Evolutionary conservation across 768 basidiomycete genomes (phyloP).

Genomic region (Pisolithus orientalis): DNA sequence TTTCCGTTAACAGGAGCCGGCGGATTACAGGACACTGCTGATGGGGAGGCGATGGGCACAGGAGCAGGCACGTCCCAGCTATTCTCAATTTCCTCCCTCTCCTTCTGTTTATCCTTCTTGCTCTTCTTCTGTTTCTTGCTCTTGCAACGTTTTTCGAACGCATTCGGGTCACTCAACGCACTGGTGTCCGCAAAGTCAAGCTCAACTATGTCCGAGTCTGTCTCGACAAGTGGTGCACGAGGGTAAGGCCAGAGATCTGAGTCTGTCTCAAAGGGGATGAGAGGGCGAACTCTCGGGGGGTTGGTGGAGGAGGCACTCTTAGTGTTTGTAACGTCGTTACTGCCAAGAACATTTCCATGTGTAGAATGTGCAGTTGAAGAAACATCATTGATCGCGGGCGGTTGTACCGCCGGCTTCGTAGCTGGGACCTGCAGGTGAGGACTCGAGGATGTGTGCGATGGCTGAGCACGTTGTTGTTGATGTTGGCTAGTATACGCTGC

Average conservation of each 20-base stretch:
- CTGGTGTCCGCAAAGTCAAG: constrained; percentile 72
- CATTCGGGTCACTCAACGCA: constrained; percentile 60
- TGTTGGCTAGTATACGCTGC: constrained; percentile 8
- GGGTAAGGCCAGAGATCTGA: constrained; percentile 72
- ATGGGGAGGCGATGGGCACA: constrained; percentile 15
- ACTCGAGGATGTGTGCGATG: constrained; percentile 3
- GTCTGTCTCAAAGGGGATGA: constrained; percentile 58
- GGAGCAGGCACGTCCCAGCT: constrained; percentile 52
- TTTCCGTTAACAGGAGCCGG: constrained; percentile 20
- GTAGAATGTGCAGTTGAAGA: constrained; percentile 5
- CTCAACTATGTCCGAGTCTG: constrained; percentile 57
- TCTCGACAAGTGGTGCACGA: constrained; percentile 37
- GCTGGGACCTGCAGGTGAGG: constrained; percentile 4
- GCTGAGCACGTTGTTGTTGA: constrained; percentile 11
- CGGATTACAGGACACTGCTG: background rate
- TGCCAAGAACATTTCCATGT: background rate
- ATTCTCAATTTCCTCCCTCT: constrained; percentile 48
- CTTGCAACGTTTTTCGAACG: constrained; percentile 37
- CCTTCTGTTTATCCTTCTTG: constrained; percentile 33
- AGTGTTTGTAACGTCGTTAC: constrained; percentile 6
- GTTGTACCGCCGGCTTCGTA: background rate
- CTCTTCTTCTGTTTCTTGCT: constrained; percentile 17
- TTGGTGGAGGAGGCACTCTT: constrained; percentile 6
- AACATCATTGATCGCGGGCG: background rate
- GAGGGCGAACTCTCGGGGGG: constrained; percentile 28